A percentile compares a stretch with the other conserved stretches of the same genome.
These are phyloP conservation scores for Podila clonocystis DNA, from an alignment of 192 early-diverging fungal species.

Conservation along the genomic window DNA sequence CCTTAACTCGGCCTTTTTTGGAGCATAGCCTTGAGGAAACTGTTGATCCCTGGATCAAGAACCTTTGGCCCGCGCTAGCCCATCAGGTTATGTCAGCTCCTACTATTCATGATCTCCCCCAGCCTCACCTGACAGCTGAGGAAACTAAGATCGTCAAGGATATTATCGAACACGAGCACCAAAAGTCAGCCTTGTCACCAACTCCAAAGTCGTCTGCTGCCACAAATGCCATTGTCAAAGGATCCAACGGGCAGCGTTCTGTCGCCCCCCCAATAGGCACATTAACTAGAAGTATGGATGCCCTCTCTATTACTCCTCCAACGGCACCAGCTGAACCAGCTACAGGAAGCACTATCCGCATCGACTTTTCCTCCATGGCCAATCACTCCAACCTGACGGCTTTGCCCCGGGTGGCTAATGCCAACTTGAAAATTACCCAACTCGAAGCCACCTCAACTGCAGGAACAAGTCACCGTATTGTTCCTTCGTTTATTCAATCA, in stretches of 20 bases:
- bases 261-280: conserved; percentile 4
- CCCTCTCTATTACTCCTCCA: conserved; percentile 12
- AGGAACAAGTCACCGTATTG: neutral
- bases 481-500: conserved; percentile 59
- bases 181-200: neutral
- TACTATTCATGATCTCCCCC: conserved; percentile 23
- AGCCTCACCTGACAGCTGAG: conserved; percentile 19
- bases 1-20: conserved; percentile 1
- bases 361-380: conserved; percentile 61
- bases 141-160: conserved; percentile 36
- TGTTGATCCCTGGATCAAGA: conserved; percentile 93
- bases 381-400: conserved; percentile 62
- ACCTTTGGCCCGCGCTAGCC: conserved; percentile 79
- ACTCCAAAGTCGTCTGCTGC: neutral
- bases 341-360: conserved; percentile 35
- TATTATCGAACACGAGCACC: conserved; percentile 10
- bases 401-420: conserved; percentile 63
- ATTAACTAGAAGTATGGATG: conserved; percentile 7
- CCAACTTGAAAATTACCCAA: conserved; percentile 53
- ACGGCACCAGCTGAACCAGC: neutral
- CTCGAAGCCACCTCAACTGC: neutral
- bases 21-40: conserved; percentile 75
- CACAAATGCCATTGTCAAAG: neutral
- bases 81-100: conserved; percentile 42
- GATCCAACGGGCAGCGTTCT: neutral